These are phyloP conservation scores for Penicillium lividum DNA, from an alignment of 495 filamentous ascomycete genomes.

Conservation along the genomic window DNA sequence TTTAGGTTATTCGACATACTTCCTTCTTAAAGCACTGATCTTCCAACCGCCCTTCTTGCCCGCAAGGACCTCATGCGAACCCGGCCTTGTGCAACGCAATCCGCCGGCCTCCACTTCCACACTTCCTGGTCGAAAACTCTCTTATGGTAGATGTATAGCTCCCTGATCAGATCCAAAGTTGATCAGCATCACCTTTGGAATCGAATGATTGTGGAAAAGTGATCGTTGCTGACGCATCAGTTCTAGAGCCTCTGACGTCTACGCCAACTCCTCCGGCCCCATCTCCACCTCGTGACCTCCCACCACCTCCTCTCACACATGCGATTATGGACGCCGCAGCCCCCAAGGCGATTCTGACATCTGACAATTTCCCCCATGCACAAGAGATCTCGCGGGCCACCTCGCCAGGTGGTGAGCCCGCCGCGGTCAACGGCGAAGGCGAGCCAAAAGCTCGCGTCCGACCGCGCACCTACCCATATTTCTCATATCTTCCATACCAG, in stretches of 20 bases:
- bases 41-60: neutral
- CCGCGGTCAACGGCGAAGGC: conserved; percentile 51
- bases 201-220: conserved; percentile 7
- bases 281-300: conserved; percentile 21
- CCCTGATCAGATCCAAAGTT: neutral
- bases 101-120: conserved; percentile 29
- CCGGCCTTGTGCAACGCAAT: conserved; percentile 30
- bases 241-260: conserved; percentile 25
- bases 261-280: conserved; percentile 24
- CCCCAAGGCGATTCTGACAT: conserved; percentile 43
- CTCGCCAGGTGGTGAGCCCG: conserved; percentile 64
- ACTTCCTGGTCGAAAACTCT: conserved; percentile 18
- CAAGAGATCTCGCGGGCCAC: conserved; percentile 62
- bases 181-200: neutral
- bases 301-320: conserved; percentile 16
- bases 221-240: conserved; percentile 27
- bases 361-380: conserved; percentile 50
- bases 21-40: conserved; percentile 3
- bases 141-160: conserved; percentile 26
- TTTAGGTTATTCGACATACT: neutral
- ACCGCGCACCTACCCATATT: conserved; percentile 91
- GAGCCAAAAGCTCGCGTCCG: conserved; percentile 68
- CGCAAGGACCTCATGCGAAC: conserved; percentile 33
- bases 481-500: conserved; percentile 80
- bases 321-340: conserved; percentile 43